phyloP scores from a whole-genome alignment of 1,139 yeast genomes.

The Saccharomyces hybrid region DNA sequence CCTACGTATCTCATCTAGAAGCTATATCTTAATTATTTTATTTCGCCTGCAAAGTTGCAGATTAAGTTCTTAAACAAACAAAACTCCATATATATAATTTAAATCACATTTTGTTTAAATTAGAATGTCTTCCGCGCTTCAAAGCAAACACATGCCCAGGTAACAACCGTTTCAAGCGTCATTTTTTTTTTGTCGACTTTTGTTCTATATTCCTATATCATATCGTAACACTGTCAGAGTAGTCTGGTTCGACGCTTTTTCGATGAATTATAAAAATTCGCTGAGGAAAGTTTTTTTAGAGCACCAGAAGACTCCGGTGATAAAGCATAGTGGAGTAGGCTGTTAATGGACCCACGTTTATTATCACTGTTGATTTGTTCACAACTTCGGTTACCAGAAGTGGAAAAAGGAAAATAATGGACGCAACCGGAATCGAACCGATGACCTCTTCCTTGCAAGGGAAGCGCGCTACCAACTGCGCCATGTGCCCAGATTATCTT shows the following conservation, averaged over 20 bases:
- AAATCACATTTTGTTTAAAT: neutral
- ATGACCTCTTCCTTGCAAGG: slow-evolving; percentile 75
- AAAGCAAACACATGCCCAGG: neutral
- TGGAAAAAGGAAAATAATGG: slow-evolving; percentile 34
- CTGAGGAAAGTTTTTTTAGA: neutral
- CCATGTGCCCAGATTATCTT: slow-evolving; percentile 61
- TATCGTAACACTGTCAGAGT: neutral
- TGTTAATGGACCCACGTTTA: neutral
- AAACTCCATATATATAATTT: neutral
- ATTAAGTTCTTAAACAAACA: neutral
- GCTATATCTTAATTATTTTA: neutral
- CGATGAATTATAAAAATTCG: neutral
- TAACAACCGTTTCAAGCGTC: neutral
- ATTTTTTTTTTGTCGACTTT: neutral
- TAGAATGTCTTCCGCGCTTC: neutral
- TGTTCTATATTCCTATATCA: neutral
- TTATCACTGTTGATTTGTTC: too few species aligned
- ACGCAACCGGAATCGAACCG: slow-evolving; percentile 82
- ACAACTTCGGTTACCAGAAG: slow-evolving; percentile 13
- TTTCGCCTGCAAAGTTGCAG: neutral
- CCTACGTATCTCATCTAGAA: neutral
- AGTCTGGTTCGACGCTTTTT: neutral
- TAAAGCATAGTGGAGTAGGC: neutral
- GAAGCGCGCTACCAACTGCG: slow-evolving; percentile 84
- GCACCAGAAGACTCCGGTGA: neutral